A percentile compares a stretch with the other conserved stretches of the same genome.
These are phyloP conservation scores for Sarocladium brachiariae DNA, from an alignment of 2,329 filamentous ascomycete species.

Conservation along the genomic window DNA sequence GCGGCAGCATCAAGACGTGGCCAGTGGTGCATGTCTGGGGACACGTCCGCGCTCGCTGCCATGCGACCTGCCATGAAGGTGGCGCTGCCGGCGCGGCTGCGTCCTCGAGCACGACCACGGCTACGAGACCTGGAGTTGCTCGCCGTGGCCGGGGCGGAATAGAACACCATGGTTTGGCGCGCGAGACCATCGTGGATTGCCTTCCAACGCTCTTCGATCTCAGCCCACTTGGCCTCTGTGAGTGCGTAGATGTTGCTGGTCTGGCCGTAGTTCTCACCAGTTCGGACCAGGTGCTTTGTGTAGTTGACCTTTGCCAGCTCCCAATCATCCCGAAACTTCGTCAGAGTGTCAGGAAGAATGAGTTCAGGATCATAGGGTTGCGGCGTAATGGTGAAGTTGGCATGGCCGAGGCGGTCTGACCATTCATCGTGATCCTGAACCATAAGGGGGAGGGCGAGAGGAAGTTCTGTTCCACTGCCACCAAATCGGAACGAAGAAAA, in stretches of 20 bases:
- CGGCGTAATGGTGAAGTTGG: constrained; percentile 84
- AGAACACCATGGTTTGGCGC: constrained; percentile 36
- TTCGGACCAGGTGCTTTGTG: constrained; percentile 80
- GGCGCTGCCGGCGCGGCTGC: constrained; percentile 10
- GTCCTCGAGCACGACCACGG: constrained; percentile 14
- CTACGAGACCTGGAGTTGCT: constrained; percentile 31
- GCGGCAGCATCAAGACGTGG: constrained; percentile 46
- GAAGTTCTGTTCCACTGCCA: constrained; percentile 52
- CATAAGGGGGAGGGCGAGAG: constrained; percentile 55
- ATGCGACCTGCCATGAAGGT: constrained; percentile 7
- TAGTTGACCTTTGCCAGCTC: constrained; percentile 77
- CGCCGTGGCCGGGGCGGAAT: constrained; percentile 19
- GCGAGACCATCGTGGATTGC: constrained; percentile 59
- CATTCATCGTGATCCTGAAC: constrained; percentile 70
- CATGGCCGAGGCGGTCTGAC: constrained; percentile 80
- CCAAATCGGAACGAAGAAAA: constrained; percentile 64
- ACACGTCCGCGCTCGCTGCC: constrained; percentile 5
- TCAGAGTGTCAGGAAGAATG: constrained; percentile 50
- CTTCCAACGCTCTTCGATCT: constrained; percentile 71
- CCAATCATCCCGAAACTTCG: constrained; percentile 71
- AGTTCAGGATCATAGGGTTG: constrained; percentile 66
- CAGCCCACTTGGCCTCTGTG: constrained; percentile 83
- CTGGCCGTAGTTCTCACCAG: constrained; percentile 81
- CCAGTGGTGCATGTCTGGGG: constrained; percentile 33
- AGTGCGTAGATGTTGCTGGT: constrained; percentile 84